Evolutionary conservation across 208 protist species (phyloP), one percentile per base, ranked within the genome.

Genomic region (Acanthamoeba triangularis): DNA sequence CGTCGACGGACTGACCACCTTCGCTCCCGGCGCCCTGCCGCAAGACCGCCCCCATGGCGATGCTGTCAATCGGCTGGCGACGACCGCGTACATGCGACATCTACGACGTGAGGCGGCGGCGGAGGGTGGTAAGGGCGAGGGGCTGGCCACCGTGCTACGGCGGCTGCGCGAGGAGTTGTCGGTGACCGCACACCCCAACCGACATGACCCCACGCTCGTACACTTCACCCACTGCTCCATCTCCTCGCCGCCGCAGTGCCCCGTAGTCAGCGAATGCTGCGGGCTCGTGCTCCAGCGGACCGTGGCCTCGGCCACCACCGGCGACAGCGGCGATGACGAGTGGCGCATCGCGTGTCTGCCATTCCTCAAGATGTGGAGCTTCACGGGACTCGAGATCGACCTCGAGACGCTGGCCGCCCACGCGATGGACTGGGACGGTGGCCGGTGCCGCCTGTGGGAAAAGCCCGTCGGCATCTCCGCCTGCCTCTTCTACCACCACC

Each of bases 281-380:
- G 67, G 67, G 20, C 67, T 76, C 67, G 67, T 76, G 25, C 67
- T 76, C 56, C 56, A 61, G 56, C 18, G 18, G 1, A 25, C 20
- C 2, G 2, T 13, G 56, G 56, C 56, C 56, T 18, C 56, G 1
- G 2, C 3, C 8, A 13, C 56, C 20, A 6, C 3, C 8, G 56
- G 3, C 8, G 56, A 61, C 56, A 61, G 56, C 2, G 56, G 67
- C 33, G 67, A 33, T 23, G 33, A 35, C 67, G 67, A 76, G 33
- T 76, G 67, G 67, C 25, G 67, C 67, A 7, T 76, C 67, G 67
- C n/a, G 2, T 76, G 67, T 28, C 25, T 33, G 67, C 67, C 67
- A 13, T 76, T 76, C n/a, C 67, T 76, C 67, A 76, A 76, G 67
- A 76, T 76, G 16, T 76, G 67, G 67, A 76, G 67, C 67, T 76